These are phyloP conservation scores for Fusarium ramigenum DNA, from an alignment of 2,329 filamentous ascomycete genomes.

Conservation along the genomic window DNA sequence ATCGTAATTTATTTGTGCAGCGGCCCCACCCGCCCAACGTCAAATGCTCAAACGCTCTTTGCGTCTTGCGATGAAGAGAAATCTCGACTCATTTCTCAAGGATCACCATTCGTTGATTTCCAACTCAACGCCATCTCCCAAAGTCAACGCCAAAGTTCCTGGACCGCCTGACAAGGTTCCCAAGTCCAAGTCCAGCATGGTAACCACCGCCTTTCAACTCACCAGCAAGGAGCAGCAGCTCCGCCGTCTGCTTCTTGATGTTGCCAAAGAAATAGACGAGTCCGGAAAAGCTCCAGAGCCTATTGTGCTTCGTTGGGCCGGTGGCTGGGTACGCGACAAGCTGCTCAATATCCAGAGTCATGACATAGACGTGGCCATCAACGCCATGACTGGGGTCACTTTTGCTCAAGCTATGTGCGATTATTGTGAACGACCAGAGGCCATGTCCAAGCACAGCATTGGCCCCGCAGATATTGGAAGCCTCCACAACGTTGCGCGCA, in stretches of 20 bases:
- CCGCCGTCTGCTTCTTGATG: constrained; percentile 80
- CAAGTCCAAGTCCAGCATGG: constrained; percentile 22
- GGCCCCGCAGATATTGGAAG: constrained; percentile 70
- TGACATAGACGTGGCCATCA: constrained; percentile 88
- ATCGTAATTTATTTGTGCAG: neutral
- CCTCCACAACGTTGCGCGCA: constrained; percentile 88
- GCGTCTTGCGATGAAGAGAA: constrained; percentile 49
- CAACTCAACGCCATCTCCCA: neutral
- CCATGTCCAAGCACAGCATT: constrained; percentile 69
- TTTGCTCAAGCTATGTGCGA: constrained; percentile 77
- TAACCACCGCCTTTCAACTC: constrained; percentile 58
- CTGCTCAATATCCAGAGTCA: constrained; percentile 76
- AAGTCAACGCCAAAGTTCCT: neutral
- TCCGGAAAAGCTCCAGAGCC: constrained; percentile 60
- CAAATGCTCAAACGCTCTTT: neutral
- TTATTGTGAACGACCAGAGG: constrained; percentile 70
- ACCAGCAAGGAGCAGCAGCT: constrained; percentile 77
- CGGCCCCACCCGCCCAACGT: neutral
- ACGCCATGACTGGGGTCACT: constrained; percentile 81
- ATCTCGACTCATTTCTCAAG: constrained; percentile 43
- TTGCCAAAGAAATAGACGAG: constrained; percentile 70
- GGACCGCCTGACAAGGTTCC: neutral
- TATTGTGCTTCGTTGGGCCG: constrained; percentile 78
- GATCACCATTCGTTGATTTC: constrained; percentile 21
- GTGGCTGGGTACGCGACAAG: constrained; percentile 89